These are phyloP conservation scores for Amanita muscaria DNA, from an alignment of 768 basidiomycete genomes.

Conservation along the genomic window DNA sequence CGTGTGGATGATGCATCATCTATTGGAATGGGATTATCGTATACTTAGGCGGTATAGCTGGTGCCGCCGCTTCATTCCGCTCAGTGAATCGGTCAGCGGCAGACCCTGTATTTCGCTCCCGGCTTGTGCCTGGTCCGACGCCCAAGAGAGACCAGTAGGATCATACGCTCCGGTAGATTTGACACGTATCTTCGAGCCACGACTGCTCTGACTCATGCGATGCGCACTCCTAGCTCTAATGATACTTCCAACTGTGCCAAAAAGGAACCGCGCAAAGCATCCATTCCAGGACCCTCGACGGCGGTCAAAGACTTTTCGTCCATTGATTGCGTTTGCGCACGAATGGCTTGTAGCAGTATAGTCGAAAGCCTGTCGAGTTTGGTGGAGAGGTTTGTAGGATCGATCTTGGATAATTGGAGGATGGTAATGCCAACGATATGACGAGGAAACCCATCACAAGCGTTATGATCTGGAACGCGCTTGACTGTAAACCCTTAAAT, in stretches of 20 bases:
- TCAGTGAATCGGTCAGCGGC: conserved; percentile 24
- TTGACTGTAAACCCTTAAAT: conserved; percentile 81
- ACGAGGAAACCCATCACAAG: conserved; percentile 88
- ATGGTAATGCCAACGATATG: conserved; percentile 88
- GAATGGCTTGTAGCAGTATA: conserved; percentile 81
- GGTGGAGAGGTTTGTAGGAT: conserved; percentile 59
- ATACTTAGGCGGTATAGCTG: no score
- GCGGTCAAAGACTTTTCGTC: conserved; percentile 63
- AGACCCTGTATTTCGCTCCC: conserved; percentile 2
- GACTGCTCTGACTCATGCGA: conserved; percentile 41
- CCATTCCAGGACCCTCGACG: conserved; percentile 87
- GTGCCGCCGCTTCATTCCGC: conserved; percentile 65
- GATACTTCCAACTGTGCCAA: conserved; percentile 87
- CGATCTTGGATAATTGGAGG: conserved; percentile 92
- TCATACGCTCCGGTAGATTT: conserved; percentile 29
- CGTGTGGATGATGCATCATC: conserved; percentile 30
- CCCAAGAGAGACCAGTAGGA: conserved; percentile 20
- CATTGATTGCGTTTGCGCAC: conserved; percentile 52
- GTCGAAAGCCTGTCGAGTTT: conserved; percentile 87
- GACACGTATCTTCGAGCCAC: conserved; percentile 21
- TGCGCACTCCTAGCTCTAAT: conserved; percentile 59
- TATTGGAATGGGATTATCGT: conserved; percentile 75
- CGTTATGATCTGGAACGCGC: conserved; percentile 73
- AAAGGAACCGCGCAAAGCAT: conserved; percentile 84
- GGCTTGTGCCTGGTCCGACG: neutral